These are phyloP conservation scores for Microbotryomycetes sp. DNA, from an alignment of 1,284 basidiomycete genomes.

Conservation along the genomic window DNA sequence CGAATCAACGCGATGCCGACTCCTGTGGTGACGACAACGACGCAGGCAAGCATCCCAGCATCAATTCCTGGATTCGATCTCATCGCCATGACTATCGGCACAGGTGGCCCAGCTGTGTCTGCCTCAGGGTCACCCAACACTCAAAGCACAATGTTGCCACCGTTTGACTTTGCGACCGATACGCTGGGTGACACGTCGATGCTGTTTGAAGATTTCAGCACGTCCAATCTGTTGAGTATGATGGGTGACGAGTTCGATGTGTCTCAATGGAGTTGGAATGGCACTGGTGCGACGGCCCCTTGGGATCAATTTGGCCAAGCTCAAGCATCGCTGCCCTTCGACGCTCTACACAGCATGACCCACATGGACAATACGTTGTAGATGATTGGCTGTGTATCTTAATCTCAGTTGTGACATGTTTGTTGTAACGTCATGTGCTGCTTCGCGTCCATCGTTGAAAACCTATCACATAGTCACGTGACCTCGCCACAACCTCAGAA, in stretches of 20 bases:
- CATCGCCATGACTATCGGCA: neutral
- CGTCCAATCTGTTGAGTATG: neutral
- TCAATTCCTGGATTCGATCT: neutral
- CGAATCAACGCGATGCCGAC: neutral
- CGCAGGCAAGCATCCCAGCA: too few species aligned
- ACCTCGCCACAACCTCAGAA: too few species aligned
- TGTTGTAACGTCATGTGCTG: too few species aligned
- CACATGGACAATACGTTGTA: too few species aligned
- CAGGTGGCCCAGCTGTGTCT: neutral
- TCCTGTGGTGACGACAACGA: neutral
- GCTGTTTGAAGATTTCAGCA: neutral
- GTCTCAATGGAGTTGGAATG: neutral
- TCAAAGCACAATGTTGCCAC: neutral
- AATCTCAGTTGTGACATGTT: too few species aligned
- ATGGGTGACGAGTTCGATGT: neutral
- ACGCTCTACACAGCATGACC: too few species aligned
- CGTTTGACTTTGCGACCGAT: neutral
- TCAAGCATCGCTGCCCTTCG: too few species aligned
- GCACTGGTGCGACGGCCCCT: too few species aligned
- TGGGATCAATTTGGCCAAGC: too few species aligned
- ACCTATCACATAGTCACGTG: too few species aligned
- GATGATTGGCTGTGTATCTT: too few species aligned
- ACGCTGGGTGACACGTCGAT: neutral
- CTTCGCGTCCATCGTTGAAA: too few species aligned
- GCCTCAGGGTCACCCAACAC: neutral